phyloP scores from a whole-genome alignment of 257 asterid species.

The Nicotiana otophora region DNA sequence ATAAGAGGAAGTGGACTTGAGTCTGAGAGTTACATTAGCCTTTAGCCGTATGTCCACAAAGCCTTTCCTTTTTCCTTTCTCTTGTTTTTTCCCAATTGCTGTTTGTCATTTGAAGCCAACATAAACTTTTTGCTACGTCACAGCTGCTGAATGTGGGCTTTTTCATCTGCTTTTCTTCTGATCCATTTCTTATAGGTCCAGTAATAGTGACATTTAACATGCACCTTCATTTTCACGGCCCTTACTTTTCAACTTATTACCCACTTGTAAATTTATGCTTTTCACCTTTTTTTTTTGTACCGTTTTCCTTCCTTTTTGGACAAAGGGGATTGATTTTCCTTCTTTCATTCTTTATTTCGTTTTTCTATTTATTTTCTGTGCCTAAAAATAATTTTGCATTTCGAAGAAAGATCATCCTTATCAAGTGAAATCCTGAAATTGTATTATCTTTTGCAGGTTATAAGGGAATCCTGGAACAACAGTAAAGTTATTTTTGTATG shows the following conservation, averaged over 20 bases:
- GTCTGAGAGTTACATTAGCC: neutral
- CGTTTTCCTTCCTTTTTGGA: neutral
- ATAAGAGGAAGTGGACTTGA: neutral
- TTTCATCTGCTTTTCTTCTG: neutral
- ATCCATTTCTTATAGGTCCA: conserved; percentile 8
- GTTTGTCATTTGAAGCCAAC: neutral
- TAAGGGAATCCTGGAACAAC: too few species aligned
- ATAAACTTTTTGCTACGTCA: neutral
- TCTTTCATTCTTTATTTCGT: neutral
- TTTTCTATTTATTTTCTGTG: too few species aligned
- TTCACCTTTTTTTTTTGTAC: neutral
- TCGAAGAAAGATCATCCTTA: too few species aligned
- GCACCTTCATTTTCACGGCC: conserved; percentile 16
- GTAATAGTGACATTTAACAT: neutral
- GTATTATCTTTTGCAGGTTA: too few species aligned
- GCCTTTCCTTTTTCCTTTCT: neutral
- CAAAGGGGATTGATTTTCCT: neutral
- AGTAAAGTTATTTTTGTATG: too few species aligned
- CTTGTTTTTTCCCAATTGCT: neutral
- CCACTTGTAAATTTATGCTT: conserved; percentile 13
- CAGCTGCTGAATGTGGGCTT: conserved; percentile 13
- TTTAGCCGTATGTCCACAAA: neutral
- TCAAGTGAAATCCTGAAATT: too few species aligned
- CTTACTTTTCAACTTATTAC: neutral
- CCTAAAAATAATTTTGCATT: too few species aligned